Base-by-base conservation (phyloP, 495 filamentous ascomycete genomes). In the Penicillium robsamsonii region DNA sequence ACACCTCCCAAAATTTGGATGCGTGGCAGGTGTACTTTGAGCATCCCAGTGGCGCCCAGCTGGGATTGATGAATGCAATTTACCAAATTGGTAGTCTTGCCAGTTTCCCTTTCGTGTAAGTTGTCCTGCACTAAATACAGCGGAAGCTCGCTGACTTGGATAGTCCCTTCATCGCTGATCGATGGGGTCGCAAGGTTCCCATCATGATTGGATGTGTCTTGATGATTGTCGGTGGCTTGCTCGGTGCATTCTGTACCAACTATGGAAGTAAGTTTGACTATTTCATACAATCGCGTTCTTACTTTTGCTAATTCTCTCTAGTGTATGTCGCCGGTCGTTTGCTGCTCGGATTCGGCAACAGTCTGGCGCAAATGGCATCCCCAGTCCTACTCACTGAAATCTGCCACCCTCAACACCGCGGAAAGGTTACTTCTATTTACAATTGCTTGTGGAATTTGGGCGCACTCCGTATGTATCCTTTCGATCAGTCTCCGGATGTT, bases 401-500 rank as follows among this genome's bases (percentile, higher is more conserved):
- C 45, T 76, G 73, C 53, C 84, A 87, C 58, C 81, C 84, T 41
- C 83, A 85, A 65, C 83, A 85, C 57, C 83, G 84, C 69, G 83
- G 75, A 42, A 81, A 79, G 59, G 75, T 86, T 59, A 86, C 84
- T 29, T 79, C 80, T 38, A 78, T 86, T 40, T 87, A 84, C 63
- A 85, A 87, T 69, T 81, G 76, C 58, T 68, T 84, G 56, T 87
- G 83, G 84, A 83, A 85, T 66, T 72, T 81, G 45, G 84, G 84
- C 30, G 81, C 83, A 41, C 70, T 83, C 5, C 18, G 58, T 60
- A 33, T 3, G 35, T 46, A 13, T 5, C 4, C 5, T 3, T 40
- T 15, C 1, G 0, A 9, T 0, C 17, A 0, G 0, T 11, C 33
- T 4, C 20, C n/a, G 2, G 13, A 9, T 9, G 0, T 9, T 24